Conservation (phyloP, 495 filamentous ascomycete species). For the Penicillium lividum region DNA sequence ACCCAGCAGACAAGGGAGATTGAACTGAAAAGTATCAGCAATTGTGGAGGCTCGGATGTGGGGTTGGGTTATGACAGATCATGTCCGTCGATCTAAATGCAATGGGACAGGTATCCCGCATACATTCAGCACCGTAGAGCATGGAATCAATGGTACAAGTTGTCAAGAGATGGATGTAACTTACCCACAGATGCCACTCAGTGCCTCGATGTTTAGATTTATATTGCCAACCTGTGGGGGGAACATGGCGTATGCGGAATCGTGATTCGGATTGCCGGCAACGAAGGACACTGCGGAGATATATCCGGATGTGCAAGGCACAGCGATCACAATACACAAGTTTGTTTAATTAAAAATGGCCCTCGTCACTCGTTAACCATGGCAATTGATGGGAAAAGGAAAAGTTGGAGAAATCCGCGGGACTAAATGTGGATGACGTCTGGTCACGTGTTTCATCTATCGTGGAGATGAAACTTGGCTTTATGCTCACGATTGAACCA, state of each 20-base stretch:
- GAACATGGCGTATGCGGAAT: slow-evolving; percentile 53
- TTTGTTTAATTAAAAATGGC: neutral
- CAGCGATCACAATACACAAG: neutral
- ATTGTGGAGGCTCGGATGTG: neutral
- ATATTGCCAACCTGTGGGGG: slow-evolving; percentile 66
- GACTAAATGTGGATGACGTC: slow-evolving; percentile 28
- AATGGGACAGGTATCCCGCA: slow-evolving; percentile 4
- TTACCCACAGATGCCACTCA: slow-evolving; percentile 87
- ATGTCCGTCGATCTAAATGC: slow-evolving; percentile 5
- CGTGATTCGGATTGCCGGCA: neutral
- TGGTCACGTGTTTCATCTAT: slow-evolving; percentile 27
- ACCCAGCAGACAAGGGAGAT: slow-evolving; percentile 98
- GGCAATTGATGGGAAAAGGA: slow-evolving; percentile 11
- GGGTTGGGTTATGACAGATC: slow-evolving; percentile 2
- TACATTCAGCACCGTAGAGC: neutral
- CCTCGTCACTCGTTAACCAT: slow-evolving; percentile 4
- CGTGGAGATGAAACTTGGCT: neutral
- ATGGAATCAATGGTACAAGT: neutral
- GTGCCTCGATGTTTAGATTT: slow-evolving; percentile 81
- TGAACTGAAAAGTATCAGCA: slow-evolving; percentile 52
- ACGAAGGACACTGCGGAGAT: neutral
- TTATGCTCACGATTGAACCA: neutral
- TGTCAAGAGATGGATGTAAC: slow-evolving; percentile 19
- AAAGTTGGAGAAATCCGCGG: slow-evolving; percentile 19
- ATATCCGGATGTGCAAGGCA: neutral